A percentile compares a stretch with the other conserved stretches of the same genome.
Evolutionary conservation across 257 asterid species (phyloP).

Genomic region (Scutellaria galericulata): DNA sequence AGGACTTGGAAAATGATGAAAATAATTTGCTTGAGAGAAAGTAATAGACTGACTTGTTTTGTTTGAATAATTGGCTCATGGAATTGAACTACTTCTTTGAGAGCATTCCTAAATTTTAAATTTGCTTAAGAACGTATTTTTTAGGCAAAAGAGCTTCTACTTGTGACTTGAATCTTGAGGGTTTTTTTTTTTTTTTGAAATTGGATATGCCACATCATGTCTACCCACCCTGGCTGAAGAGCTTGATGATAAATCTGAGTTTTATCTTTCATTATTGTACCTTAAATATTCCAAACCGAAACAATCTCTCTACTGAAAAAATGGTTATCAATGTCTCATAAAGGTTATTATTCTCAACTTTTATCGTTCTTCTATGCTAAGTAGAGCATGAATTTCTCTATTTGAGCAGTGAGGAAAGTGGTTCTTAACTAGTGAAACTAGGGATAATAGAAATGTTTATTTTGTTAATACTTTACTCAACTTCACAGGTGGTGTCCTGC

Average conservation of each 20-base stretch:
- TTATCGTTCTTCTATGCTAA: slow-evolving; percentile 4
- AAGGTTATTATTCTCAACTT: background rate
- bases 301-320: background rate
- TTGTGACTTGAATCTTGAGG: background rate
- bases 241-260: slow-evolving; percentile 24
- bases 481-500: slow-evolving; percentile 7
- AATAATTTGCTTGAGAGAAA: slow-evolving; percentile 7
- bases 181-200: background rate
- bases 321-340: slow-evolving; percentile 13
- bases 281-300: slow-evolving; percentile 2
- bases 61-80: slow-evolving; percentile 13
- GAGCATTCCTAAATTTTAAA: background rate
- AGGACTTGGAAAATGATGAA: slow-evolving; percentile 1
- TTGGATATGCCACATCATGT: slow-evolving; percentile 10
- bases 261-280: background rate
- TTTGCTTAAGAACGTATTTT: slow-evolving; percentile 8
- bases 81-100: slow-evolving; percentile 12
- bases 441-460: background rate
- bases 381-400: background rate
- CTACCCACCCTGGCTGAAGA: background rate
- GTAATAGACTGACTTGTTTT: background rate
- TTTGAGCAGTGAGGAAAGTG: slow-evolving; percentile 14
- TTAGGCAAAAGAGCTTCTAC: slow-evolving; percentile 12
- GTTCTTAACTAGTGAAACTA: background rate
- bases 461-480: slow-evolving; percentile 13